Evolutionary conservation across 176 grass and related monocot genomes (phyloP).

Genomic region (Musa acuminata): DNA sequence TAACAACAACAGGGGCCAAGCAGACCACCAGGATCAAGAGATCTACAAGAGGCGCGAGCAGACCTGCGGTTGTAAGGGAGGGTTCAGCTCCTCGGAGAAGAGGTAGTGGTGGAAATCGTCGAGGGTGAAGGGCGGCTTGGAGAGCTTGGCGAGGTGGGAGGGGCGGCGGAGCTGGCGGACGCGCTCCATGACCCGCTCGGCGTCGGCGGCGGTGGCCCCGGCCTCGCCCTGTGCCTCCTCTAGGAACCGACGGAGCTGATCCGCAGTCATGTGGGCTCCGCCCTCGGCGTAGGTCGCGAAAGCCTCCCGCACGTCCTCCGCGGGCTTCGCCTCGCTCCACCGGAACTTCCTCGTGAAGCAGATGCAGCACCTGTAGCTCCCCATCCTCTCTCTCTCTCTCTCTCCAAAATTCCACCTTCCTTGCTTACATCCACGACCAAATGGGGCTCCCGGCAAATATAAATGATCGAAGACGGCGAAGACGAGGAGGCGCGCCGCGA

Average conservation of each 20-base stretch:
- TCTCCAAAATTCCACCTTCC: neutral
- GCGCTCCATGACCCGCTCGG: conserved; percentile 45
- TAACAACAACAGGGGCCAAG: too few species aligned
- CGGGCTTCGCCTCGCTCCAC: conserved; percentile 45
- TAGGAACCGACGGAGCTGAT: conserved; percentile 62
- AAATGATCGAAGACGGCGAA: too few species aligned
- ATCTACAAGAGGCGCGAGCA: neutral
- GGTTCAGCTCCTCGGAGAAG: conserved; percentile 68
- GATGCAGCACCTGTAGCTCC: conserved; percentile 66
- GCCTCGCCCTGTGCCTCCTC: conserved; percentile 18
- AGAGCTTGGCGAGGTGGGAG: conserved; percentile 28
- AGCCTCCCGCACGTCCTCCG: conserved; percentile 42
- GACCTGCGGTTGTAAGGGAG: conserved; percentile 38
- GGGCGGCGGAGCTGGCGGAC: conserved; percentile 47
- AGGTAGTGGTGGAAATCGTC: conserved; percentile 71
- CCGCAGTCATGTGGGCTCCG: conserved; percentile 42
- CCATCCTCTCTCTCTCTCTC: conserved; percentile 23
- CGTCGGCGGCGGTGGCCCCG: conserved; percentile 16
- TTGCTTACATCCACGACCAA: neutral
- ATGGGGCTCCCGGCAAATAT: neutral
- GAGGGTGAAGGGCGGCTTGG: conserved; percentile 30
- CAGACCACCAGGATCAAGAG: too few species aligned
- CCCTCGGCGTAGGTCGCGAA: conserved; percentile 45
- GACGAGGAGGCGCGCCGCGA: too few species aligned
- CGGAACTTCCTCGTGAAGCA: conserved; percentile 79